Conservation (phyloP, 2,329 filamentous ascomycete genomes). For the Leptographium lundbergii region DNA sequence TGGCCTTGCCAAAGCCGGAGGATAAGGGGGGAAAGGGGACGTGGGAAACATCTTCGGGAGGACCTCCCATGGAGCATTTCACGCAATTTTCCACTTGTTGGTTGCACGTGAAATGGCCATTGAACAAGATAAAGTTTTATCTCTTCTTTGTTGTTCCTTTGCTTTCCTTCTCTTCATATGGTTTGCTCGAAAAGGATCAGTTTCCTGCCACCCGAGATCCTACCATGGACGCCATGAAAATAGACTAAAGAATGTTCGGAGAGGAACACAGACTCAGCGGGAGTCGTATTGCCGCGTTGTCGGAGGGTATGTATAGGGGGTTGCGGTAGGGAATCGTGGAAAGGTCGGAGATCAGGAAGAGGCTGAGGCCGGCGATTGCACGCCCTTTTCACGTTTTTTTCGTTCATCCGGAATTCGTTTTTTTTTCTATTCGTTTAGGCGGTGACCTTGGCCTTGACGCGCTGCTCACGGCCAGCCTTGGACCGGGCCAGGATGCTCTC, state of each 20-base stretch:
- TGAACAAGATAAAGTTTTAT: constrained; percentile 30
- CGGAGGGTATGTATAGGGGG: not conserved
- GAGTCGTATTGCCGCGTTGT: not conserved
- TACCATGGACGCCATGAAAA: constrained; percentile 10
- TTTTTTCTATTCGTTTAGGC: constrained; percentile 15
- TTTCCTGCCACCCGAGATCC: constrained; percentile 8
- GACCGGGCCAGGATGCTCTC: constrained; percentile 80
- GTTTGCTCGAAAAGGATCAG: constrained; percentile 8
- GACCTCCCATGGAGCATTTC: constrained; percentile 67
- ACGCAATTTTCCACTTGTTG: constrained; percentile 24
- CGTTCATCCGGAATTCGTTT: constrained; percentile 1
- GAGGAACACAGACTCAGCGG: not conserved
- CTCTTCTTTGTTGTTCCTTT: constrained; percentile 22
- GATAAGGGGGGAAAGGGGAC: not conserved
- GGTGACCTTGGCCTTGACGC: constrained; percentile 58
- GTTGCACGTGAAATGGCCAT: constrained; percentile 57
- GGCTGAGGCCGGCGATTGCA: not conserved
- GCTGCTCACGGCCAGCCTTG: constrained; percentile 65
- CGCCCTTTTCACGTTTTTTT: not conserved
- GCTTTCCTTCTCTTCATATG: constrained; percentile 3
- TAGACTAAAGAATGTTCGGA: not conserved
- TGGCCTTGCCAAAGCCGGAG: not conserved
- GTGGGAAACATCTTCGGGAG: constrained; percentile 49
- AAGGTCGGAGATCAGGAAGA: not conserved
- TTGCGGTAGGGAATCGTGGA: not conserved